These are phyloP conservation scores for Cytospora paraplurivora DNA, from an alignment of 2,329 filamentous ascomycete genomes.

Conservation along the genomic window DNA sequence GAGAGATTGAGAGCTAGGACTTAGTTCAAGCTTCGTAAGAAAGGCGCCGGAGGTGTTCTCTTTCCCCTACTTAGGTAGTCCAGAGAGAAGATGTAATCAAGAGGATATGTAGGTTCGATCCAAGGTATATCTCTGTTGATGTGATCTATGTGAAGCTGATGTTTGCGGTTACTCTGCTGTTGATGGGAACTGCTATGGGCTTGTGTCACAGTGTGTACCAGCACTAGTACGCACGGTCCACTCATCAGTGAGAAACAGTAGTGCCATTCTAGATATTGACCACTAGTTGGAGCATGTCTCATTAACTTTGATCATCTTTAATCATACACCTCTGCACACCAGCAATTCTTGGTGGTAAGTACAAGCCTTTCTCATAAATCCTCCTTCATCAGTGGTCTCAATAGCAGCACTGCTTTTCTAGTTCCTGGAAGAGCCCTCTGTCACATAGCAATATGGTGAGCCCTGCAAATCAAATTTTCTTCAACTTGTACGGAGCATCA, in stretches of 20 bases:
- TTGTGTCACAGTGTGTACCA: background rate
- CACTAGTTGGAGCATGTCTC: background rate
- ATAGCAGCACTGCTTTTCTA: background rate
- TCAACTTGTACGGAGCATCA: background rate
- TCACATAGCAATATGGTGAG: background rate
- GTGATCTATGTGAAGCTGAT: background rate
- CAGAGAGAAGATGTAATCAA: background rate
- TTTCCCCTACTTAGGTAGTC: background rate
- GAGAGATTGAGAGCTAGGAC: background rate
- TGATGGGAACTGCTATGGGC: background rate
- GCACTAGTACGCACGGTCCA: constrained; percentile 5
- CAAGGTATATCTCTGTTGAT: background rate
- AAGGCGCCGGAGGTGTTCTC: background rate
- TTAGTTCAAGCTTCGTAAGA: background rate
- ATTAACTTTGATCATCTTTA: background rate
- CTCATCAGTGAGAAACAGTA: background rate
- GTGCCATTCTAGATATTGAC: background rate
- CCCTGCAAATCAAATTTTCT: background rate
- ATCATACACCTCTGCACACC: background rate
- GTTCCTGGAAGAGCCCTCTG: background rate
- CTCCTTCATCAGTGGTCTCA: background rate
- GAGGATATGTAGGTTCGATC: background rate
- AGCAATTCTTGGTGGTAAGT: background rate
- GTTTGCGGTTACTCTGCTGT: background rate
- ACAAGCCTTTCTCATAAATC: background rate